These are phyloP conservation scores for Citrus sp. DNA, from an alignment of 345 rosid species.

Conservation along the genomic window DNA sequence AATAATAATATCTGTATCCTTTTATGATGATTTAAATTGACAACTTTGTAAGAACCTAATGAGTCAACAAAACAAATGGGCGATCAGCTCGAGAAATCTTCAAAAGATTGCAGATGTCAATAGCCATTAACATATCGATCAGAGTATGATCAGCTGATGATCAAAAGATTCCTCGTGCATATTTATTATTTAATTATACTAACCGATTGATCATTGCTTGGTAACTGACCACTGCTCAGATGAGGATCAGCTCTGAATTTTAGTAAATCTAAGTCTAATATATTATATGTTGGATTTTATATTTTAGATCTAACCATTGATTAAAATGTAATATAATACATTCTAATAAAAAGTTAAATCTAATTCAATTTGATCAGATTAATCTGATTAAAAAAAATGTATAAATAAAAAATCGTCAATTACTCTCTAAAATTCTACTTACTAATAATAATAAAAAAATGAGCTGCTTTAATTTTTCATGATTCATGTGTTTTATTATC, in stretches of 20 bases:
- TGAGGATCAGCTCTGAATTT: no score
- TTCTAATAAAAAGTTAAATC: no score
- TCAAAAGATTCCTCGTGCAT: neutral
- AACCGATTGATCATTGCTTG: neutral
- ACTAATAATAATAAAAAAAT: no score
- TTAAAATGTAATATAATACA: no score
- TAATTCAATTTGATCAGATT: no score
- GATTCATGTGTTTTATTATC: no score
- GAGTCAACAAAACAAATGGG: constrained; percentile 27
- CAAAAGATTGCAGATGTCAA: neutral
- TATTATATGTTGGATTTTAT: no score
- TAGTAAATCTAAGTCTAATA: no score
- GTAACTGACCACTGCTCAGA: neutral
- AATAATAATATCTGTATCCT: neutral
- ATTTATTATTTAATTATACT: neutral
- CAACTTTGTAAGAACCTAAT: constrained; percentile 12
- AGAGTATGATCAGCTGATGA: neutral
- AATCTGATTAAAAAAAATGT: no score
- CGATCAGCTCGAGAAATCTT: constrained; percentile 31
- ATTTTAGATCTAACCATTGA: no score
- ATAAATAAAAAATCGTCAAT: no score
- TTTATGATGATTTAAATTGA: neutral
- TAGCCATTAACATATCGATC: constrained; percentile 13
- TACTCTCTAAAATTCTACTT: rapidly evolving
- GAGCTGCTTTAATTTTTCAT: no score